Conservation (phyloP, 2,329 filamentous ascomycete genomes). For the Xylaria sp. region DNA sequence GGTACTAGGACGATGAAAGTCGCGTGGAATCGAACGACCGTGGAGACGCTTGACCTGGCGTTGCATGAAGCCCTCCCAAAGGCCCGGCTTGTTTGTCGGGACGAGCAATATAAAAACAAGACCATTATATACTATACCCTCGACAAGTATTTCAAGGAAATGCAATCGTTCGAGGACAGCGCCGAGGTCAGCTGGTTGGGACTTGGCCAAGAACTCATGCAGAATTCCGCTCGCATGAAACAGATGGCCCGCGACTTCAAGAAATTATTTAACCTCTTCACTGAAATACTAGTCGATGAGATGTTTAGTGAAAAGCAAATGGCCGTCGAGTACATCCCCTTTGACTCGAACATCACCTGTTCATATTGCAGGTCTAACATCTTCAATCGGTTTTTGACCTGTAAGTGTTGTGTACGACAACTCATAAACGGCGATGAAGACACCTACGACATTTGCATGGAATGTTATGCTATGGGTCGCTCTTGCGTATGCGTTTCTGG, state of each 20-base stretch:
- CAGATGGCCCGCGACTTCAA: constrained; percentile 87
- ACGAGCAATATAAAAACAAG: constrained; percentile 99
- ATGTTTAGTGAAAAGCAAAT: constrained; percentile 80
- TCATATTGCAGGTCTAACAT: constrained; percentile 97
- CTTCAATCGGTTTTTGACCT: constrained; percentile 96
- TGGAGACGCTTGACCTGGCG: constrained; percentile 88
- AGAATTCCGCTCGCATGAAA: constrained; percentile 62
- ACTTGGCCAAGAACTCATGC: constrained; percentile 56
- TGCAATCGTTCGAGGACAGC: constrained; percentile 63
- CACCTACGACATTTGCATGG: constrained; percentile 96
- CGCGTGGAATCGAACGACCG: constrained; percentile 95
- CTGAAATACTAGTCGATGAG: constrained; percentile 83
- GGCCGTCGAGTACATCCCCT: constrained; percentile 78
- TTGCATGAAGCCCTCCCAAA: constrained; percentile 88
- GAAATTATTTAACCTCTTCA: constrained; percentile 80
- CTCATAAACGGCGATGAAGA: constrained; percentile 77
- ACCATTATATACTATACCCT: constrained; percentile 92
- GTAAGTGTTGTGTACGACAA: constrained; percentile 79
- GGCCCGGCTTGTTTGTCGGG: constrained; percentile 89
- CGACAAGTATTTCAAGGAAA: constrained; percentile 76
- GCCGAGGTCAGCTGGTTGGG: constrained; percentile 60
- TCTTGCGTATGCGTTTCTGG: constrained; percentile 90
- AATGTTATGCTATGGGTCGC: constrained; percentile 97
- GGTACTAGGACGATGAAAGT: constrained; percentile 97
- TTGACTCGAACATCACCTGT: constrained; percentile 92